phyloP scores from a whole-genome alignment of 2,329 filamentous ascomycete species.

The Arthrobotrys iridis region DNA sequence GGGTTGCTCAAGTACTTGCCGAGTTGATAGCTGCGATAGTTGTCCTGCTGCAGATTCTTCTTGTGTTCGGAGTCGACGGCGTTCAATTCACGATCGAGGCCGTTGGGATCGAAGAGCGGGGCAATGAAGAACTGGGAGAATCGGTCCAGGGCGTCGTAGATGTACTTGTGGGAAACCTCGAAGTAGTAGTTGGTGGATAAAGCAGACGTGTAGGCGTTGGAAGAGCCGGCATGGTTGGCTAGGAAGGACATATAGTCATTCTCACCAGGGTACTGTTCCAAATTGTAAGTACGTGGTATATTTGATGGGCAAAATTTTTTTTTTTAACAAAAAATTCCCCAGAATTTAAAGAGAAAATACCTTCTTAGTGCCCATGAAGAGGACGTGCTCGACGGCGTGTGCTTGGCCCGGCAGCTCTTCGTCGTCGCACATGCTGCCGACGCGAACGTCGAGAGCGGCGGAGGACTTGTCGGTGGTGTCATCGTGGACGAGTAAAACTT shows the following conservation, averaged over 20 bases:
- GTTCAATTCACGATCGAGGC: constrained; percentile 83
- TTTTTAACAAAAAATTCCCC: neutral
- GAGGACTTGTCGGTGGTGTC: constrained; percentile 95
- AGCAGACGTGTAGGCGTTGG: constrained; percentile 92
- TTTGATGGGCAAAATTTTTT: too few relatives aligned
- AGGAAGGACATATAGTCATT: constrained; percentile 97
- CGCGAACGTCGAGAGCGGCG: constrained; percentile 92
- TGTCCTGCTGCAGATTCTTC: constrained; percentile 92
- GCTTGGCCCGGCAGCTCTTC: constrained; percentile 80
- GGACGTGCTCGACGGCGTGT: constrained; percentile 91
- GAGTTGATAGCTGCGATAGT: constrained; percentile 86
- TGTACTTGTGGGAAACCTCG: constrained; percentile 83
- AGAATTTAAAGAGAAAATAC: constrained; percentile 63
- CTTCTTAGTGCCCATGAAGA: constrained; percentile 99
- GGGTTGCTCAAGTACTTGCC: constrained; percentile 89
- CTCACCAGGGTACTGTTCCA: constrained; percentile 79
- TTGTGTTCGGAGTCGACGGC: constrained; percentile 97
- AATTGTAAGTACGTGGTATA: constrained; percentile 1
- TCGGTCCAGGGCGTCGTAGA: constrained; percentile 85
- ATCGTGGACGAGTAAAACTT: constrained; percentile 92
- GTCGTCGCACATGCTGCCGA: constrained; percentile 93
- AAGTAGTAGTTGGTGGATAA: constrained; percentile 99
- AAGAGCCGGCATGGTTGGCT: constrained; percentile 85
- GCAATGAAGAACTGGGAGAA: constrained; percentile 95
- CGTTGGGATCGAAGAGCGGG: constrained; percentile 84